A percentile compares a stretch with the other conserved stretches of the same genome.
Conservation (phyloP, 78 protist genomes). For the Dictyostelium firmibasis region DNA sequence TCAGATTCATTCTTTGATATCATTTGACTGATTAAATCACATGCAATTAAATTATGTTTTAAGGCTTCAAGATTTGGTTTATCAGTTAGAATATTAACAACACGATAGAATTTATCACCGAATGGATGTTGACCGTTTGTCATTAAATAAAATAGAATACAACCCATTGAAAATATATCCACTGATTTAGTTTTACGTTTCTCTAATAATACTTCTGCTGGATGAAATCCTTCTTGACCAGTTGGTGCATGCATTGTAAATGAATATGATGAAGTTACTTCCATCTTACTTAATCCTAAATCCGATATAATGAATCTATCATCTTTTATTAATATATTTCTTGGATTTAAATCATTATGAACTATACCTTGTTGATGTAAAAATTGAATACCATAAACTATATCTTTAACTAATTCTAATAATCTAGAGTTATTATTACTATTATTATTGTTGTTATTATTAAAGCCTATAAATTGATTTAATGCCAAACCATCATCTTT, state of each 20-base stretch:
- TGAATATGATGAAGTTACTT: constrained; percentile 12
- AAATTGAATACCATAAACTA: constrained; percentile 30
- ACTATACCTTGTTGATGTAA: constrained; percentile 42
- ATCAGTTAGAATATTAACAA: constrained; percentile 35
- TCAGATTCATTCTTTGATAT: not conserved
- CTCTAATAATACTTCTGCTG: constrained; percentile 42
- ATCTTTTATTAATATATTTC: constrained; percentile 49
- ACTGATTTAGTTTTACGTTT: constrained; percentile 52
- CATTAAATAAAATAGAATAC: constrained; percentile 20
- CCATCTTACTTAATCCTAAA: constrained; percentile 52
- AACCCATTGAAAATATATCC: constrained; percentile 65
- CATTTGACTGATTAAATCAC: constrained; percentile 27
- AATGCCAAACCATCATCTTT: not conserved
- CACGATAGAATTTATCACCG: constrained; percentile 48
- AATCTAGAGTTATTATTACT: not conserved
- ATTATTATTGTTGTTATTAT: not conserved
- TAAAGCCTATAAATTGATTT: not conserved
- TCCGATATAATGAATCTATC: constrained; percentile 36
- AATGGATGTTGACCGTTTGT: constrained; percentile 60
- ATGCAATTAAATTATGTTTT: not conserved
- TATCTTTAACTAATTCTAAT: constrained; percentile 14
- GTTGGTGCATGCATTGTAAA: constrained; percentile 54
- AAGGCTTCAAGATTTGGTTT: not conserved
- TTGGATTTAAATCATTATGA: constrained; percentile 69
- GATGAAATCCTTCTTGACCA: constrained; percentile 69